Conservation (phyloP, 371 early-diverging fungal genomes). For the Dichotomocladium elegans region DNA sequence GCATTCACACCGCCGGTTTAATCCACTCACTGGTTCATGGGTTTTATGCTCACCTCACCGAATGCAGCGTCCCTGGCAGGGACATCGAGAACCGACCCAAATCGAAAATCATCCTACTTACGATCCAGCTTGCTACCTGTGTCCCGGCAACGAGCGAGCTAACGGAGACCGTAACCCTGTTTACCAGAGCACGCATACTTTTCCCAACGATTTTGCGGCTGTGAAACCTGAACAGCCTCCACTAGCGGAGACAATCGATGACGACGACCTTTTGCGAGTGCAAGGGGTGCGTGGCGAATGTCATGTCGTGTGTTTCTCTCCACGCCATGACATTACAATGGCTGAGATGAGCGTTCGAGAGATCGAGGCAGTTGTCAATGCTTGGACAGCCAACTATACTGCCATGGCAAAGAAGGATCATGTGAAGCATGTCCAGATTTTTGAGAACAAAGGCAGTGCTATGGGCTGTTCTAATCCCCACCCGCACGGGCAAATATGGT, state of each 20-base stretch:
- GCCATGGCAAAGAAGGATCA: conserved; percentile 35
- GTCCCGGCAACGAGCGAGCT: conserved; percentile 82
- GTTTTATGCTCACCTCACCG: conserved; percentile 94
- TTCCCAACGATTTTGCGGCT: conserved; percentile 90
- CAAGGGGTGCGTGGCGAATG: conserved; percentile 81
- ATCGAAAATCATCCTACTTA: conserved; percentile 52
- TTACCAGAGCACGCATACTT: conserved; percentile 74
- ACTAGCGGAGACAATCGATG: not conserved
- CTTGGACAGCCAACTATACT: conserved; percentile 68
- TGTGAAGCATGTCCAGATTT: conserved; percentile 81
- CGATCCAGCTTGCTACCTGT: conserved; percentile 83
- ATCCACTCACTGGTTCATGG: conserved; percentile 86
- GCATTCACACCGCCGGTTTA: conserved; percentile 85
- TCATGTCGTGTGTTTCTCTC: conserved; percentile 88
- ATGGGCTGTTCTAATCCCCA: conserved; percentile 98
- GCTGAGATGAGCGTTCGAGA: conserved; percentile 76
- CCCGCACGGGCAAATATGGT: conserved; percentile 92
- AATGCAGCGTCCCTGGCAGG: conserved; percentile 92
- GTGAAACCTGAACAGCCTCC: conserved; percentile 62
- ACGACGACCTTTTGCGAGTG: conserved; percentile 49
- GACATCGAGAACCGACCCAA: conserved; percentile 60
- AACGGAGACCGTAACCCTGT: conserved; percentile 72
- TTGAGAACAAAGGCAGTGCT: conserved; percentile 93
- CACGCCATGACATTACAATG: conserved; percentile 83
- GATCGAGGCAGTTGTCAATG: conserved; percentile 60